Evolutionary conservation across 306 rosid genomes (phyloP), one percentile per base, ranked within the genome.

Genomic region (Gastrolobium villosum): DNA sequence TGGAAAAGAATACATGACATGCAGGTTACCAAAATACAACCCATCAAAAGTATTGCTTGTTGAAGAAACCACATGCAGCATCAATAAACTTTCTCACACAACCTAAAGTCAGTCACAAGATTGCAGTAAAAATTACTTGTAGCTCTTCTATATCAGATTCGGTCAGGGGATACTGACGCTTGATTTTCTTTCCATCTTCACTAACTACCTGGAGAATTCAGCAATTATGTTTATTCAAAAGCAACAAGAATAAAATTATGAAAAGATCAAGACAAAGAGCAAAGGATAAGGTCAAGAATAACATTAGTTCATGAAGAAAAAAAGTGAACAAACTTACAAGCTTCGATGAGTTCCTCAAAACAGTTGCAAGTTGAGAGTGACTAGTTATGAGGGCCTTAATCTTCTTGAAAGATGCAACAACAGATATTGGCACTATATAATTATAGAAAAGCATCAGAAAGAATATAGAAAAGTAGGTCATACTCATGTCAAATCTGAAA

Each of bases 341-440:
- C 81, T 91, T 95, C 40, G 96, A 89, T 13, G 99, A 95, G 86
- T 83, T 93, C 69, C 90, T 90, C 87, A 95, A 81, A 80, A 88
- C 79, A 82, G 82, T 88, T n/a, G 99, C 97, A 79, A 95, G 94
- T 75, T 92, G 99, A 70, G 93, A 87, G 77, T 93, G 89, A 74
- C 88, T 84, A 76, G 66, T 85, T 80, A 88, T 61, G 26, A 91
- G 94, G 73, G 97, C 91, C 89, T 95, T 95, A 65, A 95, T 95
- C 93, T 95, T 95, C 94, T 95, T 95, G 88, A 95, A 95, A 75
- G 98, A 95, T 79, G 97, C 97, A 84, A 95, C 97, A 79, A 95
- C 94, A 66, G 93, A 88, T 78, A 93, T 88, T 15, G 99, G 99
- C 88, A 95, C 99, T 95, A 70, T 79, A 81, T 4, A 59, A 77